These are phyloP conservation scores for Lasiodiplodia gonubiensis DNA, from an alignment of 2,329 filamentous ascomycete genomes.

Conservation along the genomic window DNA sequence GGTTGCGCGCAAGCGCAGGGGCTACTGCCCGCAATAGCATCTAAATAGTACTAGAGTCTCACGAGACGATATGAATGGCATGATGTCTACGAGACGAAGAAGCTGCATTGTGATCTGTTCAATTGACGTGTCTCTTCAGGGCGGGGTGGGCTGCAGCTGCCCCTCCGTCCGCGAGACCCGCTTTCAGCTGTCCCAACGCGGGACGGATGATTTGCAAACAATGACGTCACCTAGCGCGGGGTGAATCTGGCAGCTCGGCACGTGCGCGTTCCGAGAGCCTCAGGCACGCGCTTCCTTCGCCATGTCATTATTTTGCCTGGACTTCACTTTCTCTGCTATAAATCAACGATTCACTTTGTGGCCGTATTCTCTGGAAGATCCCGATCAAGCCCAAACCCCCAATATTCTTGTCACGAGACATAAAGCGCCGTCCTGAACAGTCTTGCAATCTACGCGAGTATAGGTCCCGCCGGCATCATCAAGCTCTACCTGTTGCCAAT, in stretches of 20 bases:
- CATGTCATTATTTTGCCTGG: neutral
- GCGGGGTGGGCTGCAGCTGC: neutral
- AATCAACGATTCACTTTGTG: neutral
- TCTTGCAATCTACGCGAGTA: no score
- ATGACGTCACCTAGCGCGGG: conserved; percentile 12
- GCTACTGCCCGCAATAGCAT: neutral
- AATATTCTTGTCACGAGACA: no score
- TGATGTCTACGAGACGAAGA: conserved; percentile 22
- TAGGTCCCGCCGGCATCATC: neutral
- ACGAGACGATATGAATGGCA: conserved; percentile 25
- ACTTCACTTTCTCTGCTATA: neutral
- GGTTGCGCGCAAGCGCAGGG: neutral
- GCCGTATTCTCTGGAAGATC: no score
- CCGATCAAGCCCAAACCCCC: no score
- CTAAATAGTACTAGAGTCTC: conserved; percentile 19
- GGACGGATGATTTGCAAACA: conserved; percentile 1
- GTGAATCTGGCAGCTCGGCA: neutral
- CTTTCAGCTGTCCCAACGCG: neutral
- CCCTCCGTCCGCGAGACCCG: neutral
- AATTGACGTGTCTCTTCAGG: neutral
- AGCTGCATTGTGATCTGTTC: neutral
- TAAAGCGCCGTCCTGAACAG: no score
- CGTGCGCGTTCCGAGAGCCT: neutral
- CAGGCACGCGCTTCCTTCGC: neutral
- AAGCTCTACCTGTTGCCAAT: neutral